Evolutionary conservation across 495 filamentous ascomycete genomes (phyloP), one percentile per base, ranked within the genome.

Genomic region (Choiromyces venosus): DNA sequence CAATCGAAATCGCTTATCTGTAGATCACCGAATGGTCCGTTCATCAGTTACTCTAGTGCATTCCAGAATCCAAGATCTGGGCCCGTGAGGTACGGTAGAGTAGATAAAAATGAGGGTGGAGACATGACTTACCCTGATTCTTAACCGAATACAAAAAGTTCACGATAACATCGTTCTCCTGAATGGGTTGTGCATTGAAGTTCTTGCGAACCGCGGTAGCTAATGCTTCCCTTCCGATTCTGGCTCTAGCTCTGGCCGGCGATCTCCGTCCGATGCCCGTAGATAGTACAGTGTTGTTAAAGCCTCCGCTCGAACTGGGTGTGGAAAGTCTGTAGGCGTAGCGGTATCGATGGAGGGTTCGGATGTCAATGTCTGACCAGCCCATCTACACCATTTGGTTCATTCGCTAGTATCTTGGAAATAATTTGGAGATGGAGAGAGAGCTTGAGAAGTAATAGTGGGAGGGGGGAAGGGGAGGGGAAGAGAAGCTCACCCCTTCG

Each of bases 111-210:
- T 29, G 16, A 67, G 25, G 25, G 52, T n/a, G 33, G 37, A 44
- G n/a, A 61, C 19, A 38, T 21, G n/a, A 76, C 82, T 75, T 81
- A 89, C 88, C 87, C 80, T 89, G 84, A 75, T 85, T 85, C 72
- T 87, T 85, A 33, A 93, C 90, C 75, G 91, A 94, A 83, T 97
- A 96, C 67, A 95, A 79, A 80, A 97, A 91, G 76, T 93, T 89
- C 29, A 93, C 92, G 70, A 96, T 91, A 40, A 93, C 90, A 78
- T 97, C 94, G 76, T 90, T 93, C 82, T 97, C 94, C 69, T 89
- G 89, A 18, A 97, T 87, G 14, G 91, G 92, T 67, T 91, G 86
- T 35, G 88, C 90, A 80, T 97, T 97, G 82, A 97, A 97, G 82
- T 97, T 92, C 84, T 93, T 96, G 72, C 94, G 85, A 36, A 95